Conservation (phyloP, 2,329 filamentous ascomycete genomes). For the Ceratocystis destructans region DNA sequence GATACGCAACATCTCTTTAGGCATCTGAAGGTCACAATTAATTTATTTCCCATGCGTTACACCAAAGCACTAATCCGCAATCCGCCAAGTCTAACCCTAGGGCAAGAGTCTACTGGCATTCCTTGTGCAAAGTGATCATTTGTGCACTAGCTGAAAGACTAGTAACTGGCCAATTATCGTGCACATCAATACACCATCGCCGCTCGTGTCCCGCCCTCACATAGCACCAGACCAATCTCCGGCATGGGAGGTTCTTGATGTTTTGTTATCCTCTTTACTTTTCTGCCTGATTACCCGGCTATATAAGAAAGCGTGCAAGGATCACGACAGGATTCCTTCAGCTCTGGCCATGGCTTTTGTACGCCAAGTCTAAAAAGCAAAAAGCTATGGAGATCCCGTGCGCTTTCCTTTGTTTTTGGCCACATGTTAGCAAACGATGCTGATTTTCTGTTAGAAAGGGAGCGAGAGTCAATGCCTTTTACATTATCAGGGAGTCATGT, state of each 20-base stretch:
- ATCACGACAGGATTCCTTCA: not conserved
- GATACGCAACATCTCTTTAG: not conserved
- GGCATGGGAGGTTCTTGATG: not conserved
- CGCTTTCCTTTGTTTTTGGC: not conserved
- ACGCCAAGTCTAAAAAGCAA: not conserved
- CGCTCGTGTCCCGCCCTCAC: not conserved
- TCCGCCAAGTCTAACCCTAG: not conserved
- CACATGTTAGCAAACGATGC: not conserved
- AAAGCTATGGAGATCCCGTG: not conserved
- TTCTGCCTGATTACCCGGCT: not conserved
- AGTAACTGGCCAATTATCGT: not conserved
- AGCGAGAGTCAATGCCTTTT: not conserved
- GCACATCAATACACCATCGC: not conserved
- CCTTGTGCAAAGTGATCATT: not conserved
- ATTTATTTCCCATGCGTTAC: not conserved
- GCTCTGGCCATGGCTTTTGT: slow-evolving; percentile 3
- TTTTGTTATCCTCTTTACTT: not conserved
- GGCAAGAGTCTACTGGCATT: not conserved
- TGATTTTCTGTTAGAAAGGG: not conserved
- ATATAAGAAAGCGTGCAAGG: not conserved
- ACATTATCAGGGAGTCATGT: not conserved
- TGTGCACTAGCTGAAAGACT: not conserved
- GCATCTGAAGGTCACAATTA: not conserved
- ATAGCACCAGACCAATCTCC: not conserved
- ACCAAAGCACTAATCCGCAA: not conserved